Base-by-base conservation (phyloP, 169 alveolate genomes). In the Plasmodium knowlesi region DNA sequence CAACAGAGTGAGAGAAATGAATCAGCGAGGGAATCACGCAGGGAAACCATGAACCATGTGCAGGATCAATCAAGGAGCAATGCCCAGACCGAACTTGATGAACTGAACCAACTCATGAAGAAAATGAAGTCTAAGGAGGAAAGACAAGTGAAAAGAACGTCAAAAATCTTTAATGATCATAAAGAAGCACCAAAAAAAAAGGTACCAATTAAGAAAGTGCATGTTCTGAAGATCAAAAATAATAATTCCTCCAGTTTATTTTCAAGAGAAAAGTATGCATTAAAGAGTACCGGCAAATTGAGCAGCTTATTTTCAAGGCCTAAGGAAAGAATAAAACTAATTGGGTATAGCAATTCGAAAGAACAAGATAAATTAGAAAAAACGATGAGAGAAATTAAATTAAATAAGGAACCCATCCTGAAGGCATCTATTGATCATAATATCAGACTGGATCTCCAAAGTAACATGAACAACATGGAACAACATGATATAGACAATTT, bases 351-450 rank as follows among this genome's bases (percentile, higher is more conserved):
- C 39, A 88, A 78, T 78, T 12, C 89, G 5, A 61, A 12, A n/a
- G 28, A 78, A 54, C 8, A 10, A 6, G 90, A 88, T 79, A 57
- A 46, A 61, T 54, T 88, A 88, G 90, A 88, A 80, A 88, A 16
- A 57, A 19, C 94, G 19, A 28, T 14, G n/a, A 39, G 83, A 50
- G 41, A 78, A 43, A 37, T 88, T 78, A 54, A 70, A 50, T 67
- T 88, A 57, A 88, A 79, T 25, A 80, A 88, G 32, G 94, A 88
- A 12, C 90, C 94, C 28, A 41, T 88, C 41, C 53, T 88, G 34
- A 88, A 88, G 82, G 43, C 94, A 8, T 32, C 88, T 0, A 88
- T 88, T 57, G 78, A 46, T 76, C 72, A 78, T 78, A 88, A 88
- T 46, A 88, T 88, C 53, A 88, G 82, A 79, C 34, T 88, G 88